Conservation (phyloP, 495 filamentous ascomycete species). For the Chaetomium fimeti region DNA sequence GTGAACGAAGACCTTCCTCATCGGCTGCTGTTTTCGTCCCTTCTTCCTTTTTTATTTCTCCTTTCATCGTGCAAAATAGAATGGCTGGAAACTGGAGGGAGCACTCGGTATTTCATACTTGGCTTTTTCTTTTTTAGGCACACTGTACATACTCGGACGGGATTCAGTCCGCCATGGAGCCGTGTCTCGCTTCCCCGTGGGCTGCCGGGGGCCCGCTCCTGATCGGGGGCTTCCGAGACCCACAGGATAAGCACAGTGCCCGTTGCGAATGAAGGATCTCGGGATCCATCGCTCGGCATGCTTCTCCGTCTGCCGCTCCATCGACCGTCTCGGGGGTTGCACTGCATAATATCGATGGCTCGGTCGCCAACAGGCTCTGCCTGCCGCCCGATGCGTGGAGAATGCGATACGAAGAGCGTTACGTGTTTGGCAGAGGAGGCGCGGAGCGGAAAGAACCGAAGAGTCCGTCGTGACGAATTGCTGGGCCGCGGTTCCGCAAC, state of each 20-base stretch:
- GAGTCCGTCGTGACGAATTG: neutral
- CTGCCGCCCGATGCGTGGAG: neutral
- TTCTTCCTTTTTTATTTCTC: neutral
- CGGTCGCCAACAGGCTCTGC: neutral
- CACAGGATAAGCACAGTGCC: slow-evolving; percentile 12
- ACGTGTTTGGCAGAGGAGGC: neutral
- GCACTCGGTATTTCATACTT: no score
- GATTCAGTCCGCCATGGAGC: slow-evolving; percentile 5
- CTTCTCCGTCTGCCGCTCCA: slow-evolving; percentile 15
- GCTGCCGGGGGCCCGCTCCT: slow-evolving; percentile 6
- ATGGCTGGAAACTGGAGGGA: no score
- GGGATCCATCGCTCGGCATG: slow-evolving; percentile 7
- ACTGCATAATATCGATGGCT: slow-evolving; percentile 19
- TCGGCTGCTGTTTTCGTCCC: no score
- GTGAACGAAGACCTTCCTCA: neutral
- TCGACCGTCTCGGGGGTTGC: slow-evolving; percentile 20
- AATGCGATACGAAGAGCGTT: neutral
- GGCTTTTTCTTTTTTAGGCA: no score
- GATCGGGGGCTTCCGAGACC: slow-evolving; percentile 14
- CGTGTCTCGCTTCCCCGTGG: slow-evolving; percentile 9
- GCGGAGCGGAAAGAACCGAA: neutral
- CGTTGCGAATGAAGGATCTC: neutral
- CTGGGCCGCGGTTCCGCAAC: neutral
- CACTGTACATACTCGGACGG: no score
- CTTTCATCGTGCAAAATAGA: no score